phyloP scores from a whole-genome alignment of 306 rosid genomes.

The Rosa multiflora region DNA sequence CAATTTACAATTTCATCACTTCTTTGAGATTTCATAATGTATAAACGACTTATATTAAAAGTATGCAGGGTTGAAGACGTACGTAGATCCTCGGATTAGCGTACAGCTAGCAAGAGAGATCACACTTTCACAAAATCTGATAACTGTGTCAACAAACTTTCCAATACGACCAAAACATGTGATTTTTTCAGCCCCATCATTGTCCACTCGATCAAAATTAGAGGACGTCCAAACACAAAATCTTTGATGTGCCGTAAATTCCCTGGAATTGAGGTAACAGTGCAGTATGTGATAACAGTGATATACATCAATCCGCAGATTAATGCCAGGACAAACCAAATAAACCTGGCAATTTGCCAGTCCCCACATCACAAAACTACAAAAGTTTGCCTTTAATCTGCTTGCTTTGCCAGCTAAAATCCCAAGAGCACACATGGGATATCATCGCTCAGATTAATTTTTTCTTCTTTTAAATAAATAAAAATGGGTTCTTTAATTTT shows the following conservation, averaged over 20 bases:
- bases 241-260: background rate
- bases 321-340: background rate
- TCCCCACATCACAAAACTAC: constrained; percentile 31
- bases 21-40: no score
- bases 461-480: background rate
- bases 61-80: no score
- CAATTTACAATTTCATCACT: no score
- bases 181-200: constrained; percentile 19
- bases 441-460: constrained; percentile 1
- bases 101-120: no score
- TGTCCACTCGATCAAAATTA: background rate
- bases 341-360: constrained; percentile 19
- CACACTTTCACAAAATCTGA: background rate
- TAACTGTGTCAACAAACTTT: background rate
- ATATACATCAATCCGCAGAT: constrained; percentile 1
- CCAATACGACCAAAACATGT: constrained; percentile 8
- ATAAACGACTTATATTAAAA: no score
- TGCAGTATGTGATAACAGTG: background rate
- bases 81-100: no score
- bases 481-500: background rate
- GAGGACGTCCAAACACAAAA: background rate
- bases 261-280: background rate
- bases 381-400: constrained; percentile 24
- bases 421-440: constrained; percentile 35
- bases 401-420: constrained; percentile 48